Evolutionary conservation across 257 asterid species (phyloP).

Genomic region (Capsicum rhomboideum): DNA sequence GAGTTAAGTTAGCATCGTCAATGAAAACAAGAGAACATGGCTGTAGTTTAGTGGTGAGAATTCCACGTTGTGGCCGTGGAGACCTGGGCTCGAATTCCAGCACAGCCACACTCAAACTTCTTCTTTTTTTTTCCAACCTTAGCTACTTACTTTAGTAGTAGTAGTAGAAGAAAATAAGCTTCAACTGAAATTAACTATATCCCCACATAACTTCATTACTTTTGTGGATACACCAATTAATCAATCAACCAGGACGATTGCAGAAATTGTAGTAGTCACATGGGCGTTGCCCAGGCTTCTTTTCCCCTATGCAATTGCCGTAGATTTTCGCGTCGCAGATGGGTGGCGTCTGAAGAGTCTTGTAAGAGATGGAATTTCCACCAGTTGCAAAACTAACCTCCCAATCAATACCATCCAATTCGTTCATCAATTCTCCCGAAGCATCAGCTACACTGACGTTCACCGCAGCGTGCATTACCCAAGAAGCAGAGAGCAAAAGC

Average conservation of each 20-base stretch:
- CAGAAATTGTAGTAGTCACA: not conserved
- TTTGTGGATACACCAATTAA: not conserved
- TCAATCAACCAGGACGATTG: not conserved
- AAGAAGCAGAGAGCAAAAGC: not conserved
- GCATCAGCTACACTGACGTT: not conserved
- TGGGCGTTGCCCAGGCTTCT: not conserved
- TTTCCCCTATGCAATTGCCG: not conserved
- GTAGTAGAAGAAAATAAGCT: no score
- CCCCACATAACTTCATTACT: not conserved
- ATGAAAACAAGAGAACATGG: conserved; percentile 21
- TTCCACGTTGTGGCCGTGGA: conserved; percentile 99
- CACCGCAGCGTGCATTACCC: not conserved
- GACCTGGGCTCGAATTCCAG: conserved; percentile 99
- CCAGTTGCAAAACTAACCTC: not conserved
- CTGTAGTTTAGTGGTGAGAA: conserved; percentile 98
- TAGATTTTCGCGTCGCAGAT: not conserved
- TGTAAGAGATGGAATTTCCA: not conserved
- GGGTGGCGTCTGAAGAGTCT: not conserved
- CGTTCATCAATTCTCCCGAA: no score
- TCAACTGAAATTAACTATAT: not conserved
- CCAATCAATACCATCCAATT: not conserved
- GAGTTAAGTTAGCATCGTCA: no score
- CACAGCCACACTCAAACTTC: no score
- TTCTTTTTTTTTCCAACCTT: no score
- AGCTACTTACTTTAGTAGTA: no score